Conservation (phyloP, 352 stramenopile species). For the Globisporangium uncinulatum region DNA sequence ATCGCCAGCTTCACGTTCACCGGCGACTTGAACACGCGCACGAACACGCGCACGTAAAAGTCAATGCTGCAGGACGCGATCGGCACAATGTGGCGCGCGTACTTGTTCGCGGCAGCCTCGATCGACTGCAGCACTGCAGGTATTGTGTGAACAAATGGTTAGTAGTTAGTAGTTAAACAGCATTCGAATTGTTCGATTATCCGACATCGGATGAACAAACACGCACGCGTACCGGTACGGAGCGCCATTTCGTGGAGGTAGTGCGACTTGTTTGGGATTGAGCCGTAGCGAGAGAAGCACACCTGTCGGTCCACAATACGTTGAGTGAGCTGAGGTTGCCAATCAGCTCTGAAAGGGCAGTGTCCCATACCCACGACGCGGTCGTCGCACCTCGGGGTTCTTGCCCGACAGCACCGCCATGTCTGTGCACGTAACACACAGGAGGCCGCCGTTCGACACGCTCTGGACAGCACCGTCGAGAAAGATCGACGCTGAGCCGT, state of each 20-base stretch:
- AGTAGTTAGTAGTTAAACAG: no score
- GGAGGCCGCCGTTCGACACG: conserved; percentile 93
- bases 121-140: conserved; percentile 94
- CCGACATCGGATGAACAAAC: no score
- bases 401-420: conserved; percentile 93
- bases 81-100: conserved; percentile 96
- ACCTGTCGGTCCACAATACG: conserved; percentile 14
- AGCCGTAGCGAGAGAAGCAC: conserved; percentile 83
- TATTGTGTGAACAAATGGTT: no score
- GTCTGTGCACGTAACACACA: conserved; percentile 99
- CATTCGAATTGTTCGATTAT: no score
- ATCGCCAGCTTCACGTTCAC: conserved; percentile 92
- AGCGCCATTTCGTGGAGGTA: conserved; percentile 88
- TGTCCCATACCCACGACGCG: no score
- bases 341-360: no score
- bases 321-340: no score
- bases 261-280: conserved; percentile 83
- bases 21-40: conserved; percentile 96
- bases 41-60: conserved; percentile 99
- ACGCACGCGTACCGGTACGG: conserved; percentile 50
- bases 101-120: conserved; percentile 92
- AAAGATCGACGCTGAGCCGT: conserved; percentile 98
- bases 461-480: conserved; percentile 96
- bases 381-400: conserved; percentile 61
- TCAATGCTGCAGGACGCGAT: conserved; percentile 98